Evolutionary conservation across 208 protist genomes (phyloP), one percentile per base, ranked within the genome.

Genomic region (Endotrypanum monterogeii): DNA sequence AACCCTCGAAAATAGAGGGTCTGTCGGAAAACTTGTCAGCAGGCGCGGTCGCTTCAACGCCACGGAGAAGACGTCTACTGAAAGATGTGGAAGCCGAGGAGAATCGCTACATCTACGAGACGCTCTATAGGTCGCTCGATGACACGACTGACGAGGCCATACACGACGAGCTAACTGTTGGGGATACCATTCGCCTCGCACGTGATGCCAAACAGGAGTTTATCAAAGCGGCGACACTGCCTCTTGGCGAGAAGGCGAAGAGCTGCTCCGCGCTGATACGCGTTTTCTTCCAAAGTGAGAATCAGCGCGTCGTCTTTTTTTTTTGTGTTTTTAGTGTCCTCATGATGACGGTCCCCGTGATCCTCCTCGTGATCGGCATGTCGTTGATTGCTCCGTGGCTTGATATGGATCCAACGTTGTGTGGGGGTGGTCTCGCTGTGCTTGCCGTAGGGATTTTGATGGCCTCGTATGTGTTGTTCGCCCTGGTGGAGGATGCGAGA

Each of bases 321-420:
- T 94, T 97, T 71, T 41, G 94, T 16, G 56, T 88, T 25, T 77
- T 78, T 55, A 93, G 80, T 30, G 73, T 72, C 23, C 63, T 85
- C 16, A 94, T 97, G 80, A 82, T 95, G 23, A 94, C 90, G 14
- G 25, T 94, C 35, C 92, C 92, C 0, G 58, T 97, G 44, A 35
- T 89, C 9, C 71, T 80, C 37, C 61, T 97, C 46, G 69, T 97
- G 28, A 56, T 93, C 32, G 88, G 84, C 28, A 86, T 90, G 83
- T 71, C 86, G 30, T 50, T 90, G 50, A 46, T 94, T 18, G 92
- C 92, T 1, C 87, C 89, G 48, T 39, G 50, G 68, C 61, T 84
- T n/a, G 76, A 56, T 7, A 28, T 79, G 41, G 83, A 96, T 51
- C 23, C 76, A 8, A 85, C 80, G 16, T 67, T 88, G 7, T 92